Conservation (phyloP, 768 basidiomycete species). For the Gymnopilus junonius region DNA sequence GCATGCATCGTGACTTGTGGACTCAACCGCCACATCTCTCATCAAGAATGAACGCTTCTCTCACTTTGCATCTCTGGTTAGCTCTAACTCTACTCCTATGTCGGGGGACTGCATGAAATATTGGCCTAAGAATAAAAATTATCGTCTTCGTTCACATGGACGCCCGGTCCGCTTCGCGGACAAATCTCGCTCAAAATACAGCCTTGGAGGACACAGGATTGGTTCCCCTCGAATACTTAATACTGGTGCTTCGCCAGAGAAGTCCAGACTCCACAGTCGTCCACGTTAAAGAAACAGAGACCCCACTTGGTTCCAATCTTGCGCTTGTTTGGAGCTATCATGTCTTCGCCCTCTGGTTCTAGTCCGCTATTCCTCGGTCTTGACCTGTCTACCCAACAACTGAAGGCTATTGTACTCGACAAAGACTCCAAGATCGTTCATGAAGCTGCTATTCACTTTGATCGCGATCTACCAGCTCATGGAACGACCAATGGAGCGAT, state of each 20-base stretch:
- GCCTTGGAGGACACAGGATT: not conserved
- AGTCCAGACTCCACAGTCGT: not conserved
- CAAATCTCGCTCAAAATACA: not conserved
- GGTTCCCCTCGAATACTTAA: not conserved
- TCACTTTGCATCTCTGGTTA: not conserved
- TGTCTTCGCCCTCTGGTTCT: constrained; percentile 12
- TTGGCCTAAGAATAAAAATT: not conserved
- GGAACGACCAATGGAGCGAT: constrained; percentile 70
- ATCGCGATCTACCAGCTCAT: constrained; percentile 75
- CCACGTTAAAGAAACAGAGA: not conserved
- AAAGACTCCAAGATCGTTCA: constrained; percentile 61
- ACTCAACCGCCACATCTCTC: not conserved
- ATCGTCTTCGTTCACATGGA: constrained; percentile 2
- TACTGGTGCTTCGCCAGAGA: not conserved
- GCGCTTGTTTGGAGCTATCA: constrained; percentile 1
- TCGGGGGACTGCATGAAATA: not conserved
- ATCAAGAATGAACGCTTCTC: not conserved
- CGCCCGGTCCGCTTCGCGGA: not conserved
- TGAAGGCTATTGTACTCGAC: constrained; percentile 75
- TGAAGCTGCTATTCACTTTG: constrained; percentile 79
- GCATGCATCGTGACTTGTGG: not conserved
- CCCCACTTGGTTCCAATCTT: not conserved
- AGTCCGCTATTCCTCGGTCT: constrained; percentile 69
- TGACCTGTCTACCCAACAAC: constrained; percentile 85
- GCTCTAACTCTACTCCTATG: constrained; percentile 3